Conservation (phyloP, 129 eudicot species). For the Tagetes patula region DNA sequence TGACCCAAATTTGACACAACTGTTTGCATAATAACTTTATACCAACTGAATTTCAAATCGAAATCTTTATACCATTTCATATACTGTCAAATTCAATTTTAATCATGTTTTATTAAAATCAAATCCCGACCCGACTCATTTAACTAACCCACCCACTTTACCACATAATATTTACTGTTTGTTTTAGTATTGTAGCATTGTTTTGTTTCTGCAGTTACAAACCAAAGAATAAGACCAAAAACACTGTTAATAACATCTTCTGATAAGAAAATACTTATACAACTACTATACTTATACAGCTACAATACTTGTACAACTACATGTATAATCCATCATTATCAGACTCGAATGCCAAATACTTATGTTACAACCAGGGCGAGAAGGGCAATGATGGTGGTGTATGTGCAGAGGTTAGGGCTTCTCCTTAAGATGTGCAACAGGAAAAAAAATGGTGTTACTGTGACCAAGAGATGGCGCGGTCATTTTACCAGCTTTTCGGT, state of each 20-base stretch:
- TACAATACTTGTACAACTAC: neutral
- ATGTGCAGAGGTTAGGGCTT: conserved; percentile 46
- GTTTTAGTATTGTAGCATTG: neutral
- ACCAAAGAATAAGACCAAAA: neutral
- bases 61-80: too few relatives aligned
- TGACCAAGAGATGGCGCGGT: conserved; percentile 25
- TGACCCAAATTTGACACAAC: too few relatives aligned
- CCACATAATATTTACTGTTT: neutral
- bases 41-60: too few relatives aligned
- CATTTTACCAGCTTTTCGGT: conserved; percentile 22
- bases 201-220: neutral
- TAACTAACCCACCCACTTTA: neutral
- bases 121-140: too few relatives aligned
- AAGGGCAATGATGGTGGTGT: neutral
- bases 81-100: neutral
- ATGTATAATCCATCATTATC: conserved; percentile 22
- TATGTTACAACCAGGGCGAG: conserved; percentile 15
- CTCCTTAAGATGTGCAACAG: conserved; percentile 78
- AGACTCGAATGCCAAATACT: conserved; percentile 14
- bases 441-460: conserved; percentile 47
- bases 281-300: too few relatives aligned
- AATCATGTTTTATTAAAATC: neutral
- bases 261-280: neutral
- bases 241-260: neutral
- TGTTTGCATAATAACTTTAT: too few relatives aligned